A percentile compares a stretch with the other conserved stretches of the same genome.
These are phyloP conservation scores for Penicillium verhagenii DNA, from an alignment of 495 filamentous ascomycete species.

Conservation along the genomic window DNA sequence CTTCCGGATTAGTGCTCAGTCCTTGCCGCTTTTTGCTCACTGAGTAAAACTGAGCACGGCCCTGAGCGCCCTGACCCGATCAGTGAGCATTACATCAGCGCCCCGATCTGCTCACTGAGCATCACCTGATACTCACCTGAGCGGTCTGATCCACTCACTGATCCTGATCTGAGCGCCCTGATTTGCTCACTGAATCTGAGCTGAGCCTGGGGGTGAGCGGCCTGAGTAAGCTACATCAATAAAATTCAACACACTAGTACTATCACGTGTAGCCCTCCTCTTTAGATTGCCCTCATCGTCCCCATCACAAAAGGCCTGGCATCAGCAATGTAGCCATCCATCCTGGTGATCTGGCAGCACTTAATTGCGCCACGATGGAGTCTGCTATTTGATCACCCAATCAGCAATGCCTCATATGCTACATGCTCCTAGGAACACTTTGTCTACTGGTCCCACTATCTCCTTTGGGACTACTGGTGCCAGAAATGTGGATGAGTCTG, in stretches of 20 bases:
- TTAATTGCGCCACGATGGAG: slow-evolving; percentile 3
- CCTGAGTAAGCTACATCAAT: not conserved
- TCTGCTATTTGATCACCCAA: slow-evolving; percentile 3
- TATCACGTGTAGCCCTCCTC: not conserved
- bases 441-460: slow-evolving; percentile 2
- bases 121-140: not conserved
- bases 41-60: slow-evolving; percentile 12
- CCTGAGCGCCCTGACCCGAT: slow-evolving; percentile 7
- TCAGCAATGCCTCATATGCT: not conserved
- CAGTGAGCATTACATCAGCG: slow-evolving; percentile 7
- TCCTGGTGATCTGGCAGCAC: not conserved
- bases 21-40: slow-evolving; percentile 9
- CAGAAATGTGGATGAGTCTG: not conserved
- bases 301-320: slow-evolving; percentile 1
- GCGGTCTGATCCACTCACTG: slow-evolving; percentile 5
- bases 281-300: not conserved
- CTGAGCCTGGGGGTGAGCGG: not conserved
- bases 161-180: not conserved
- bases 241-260: not conserved
- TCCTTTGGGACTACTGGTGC: not conserved
- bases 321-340: not conserved
- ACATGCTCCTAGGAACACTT: slow-evolving; percentile 3
- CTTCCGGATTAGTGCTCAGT: slow-evolving; percentile 1
- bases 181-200: not conserved
- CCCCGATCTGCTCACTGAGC: slow-evolving; percentile 5